Conservation (phyloP, 1,284 basidiomycete species). For the Ganoderma multipileum region DNA sequence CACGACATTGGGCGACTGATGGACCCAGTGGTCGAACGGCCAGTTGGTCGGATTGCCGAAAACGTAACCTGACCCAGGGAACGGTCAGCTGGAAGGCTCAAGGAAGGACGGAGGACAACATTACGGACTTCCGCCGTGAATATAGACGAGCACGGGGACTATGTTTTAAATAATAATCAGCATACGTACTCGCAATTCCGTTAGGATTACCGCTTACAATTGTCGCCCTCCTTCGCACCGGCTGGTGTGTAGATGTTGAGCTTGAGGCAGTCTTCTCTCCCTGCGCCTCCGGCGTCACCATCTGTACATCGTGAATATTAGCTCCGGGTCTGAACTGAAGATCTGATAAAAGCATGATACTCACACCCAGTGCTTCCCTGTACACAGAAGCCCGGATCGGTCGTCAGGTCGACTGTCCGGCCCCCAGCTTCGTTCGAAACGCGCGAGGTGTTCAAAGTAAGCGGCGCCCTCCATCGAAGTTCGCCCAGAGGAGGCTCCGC, state of each 20-base stretch:
- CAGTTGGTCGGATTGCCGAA: constrained; percentile 62
- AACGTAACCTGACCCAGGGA: constrained; percentile 48
- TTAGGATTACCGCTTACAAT: constrained; percentile 33
- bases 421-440: constrained; percentile 45
- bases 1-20: constrained; percentile 48
- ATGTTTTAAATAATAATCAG: background rate
- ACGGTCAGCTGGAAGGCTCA: constrained; percentile 3
- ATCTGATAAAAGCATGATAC: constrained; percentile 22
- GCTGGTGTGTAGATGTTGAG: constrained; percentile 49
- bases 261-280: constrained; percentile 60
- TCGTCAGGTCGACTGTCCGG: constrained; percentile 51
- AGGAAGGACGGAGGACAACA: background rate
- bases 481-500: constrained; percentile 49
- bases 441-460: constrained; percentile 42
- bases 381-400: constrained; percentile 62
- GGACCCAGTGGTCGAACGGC: constrained; percentile 49
- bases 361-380: constrained; percentile 59
- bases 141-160: constrained; percentile 73
- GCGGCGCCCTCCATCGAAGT: constrained; percentile 47
- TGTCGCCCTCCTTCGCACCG: constrained; percentile 40
- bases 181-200: background rate
- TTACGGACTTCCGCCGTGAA: constrained; percentile 64
- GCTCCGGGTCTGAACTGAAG: background rate
- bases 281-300: constrained; percentile 63
- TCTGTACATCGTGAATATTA: constrained; percentile 32